Evolutionary conservation across 192 early-diverging fungal species (phyloP).

Genomic region (Mortierella alpina): DNA sequence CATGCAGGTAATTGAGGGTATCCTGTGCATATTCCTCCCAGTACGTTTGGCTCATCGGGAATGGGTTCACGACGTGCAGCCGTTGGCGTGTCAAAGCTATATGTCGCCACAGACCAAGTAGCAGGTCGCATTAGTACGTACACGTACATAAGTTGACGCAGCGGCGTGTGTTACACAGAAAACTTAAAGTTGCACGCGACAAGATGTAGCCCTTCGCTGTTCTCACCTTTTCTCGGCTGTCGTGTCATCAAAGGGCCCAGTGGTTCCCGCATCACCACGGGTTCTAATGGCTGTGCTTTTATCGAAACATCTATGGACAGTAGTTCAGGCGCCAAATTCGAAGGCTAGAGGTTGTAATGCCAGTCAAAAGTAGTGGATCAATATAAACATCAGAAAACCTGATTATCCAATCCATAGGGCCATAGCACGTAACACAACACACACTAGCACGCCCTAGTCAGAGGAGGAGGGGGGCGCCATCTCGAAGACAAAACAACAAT

Average conservation of each 20-base stretch:
- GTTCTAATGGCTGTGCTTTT: too few species aligned
- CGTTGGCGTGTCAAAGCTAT: constrained; percentile 21
- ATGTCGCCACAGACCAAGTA: neutral
- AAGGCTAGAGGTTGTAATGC: too few species aligned
- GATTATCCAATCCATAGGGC: neutral
- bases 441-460: neutral
- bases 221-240: constrained; percentile 27
- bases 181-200: neutral
- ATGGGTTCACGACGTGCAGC: constrained; percentile 13
- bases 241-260: constrained; percentile 35
- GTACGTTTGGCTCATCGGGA: constrained; percentile 26
- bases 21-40: constrained; percentile 49
- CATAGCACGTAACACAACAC: neutral
- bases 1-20: constrained; percentile 32
- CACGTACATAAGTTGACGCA: neutral
- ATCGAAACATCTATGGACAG: too few species aligned
- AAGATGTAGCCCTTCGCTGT: neutral
- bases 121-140: neutral
- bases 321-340: too few species aligned
- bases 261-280: neutral
- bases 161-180: constrained; percentile 4
- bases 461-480: too few species aligned
- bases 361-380: neutral
- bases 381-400: neutral
- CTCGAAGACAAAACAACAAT: too few species aligned